Conservation (phyloP, 331 rosid genomes). For the Acacia concinna region DNA sequence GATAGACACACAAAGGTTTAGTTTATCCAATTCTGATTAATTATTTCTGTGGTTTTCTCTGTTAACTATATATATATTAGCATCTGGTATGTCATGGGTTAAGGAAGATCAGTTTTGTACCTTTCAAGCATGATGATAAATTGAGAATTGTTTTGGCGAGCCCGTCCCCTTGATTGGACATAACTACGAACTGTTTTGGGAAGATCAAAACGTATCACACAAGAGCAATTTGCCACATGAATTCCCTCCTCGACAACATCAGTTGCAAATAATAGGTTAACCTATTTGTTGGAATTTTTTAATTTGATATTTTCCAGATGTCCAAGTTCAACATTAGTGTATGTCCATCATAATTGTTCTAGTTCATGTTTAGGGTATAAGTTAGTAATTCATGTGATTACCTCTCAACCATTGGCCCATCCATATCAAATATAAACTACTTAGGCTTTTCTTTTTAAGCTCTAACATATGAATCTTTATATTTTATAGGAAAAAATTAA, state of each 20-base stretch:
- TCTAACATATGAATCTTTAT: too few relatives aligned
- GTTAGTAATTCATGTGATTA: not conserved
- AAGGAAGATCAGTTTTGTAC: conserved; percentile 37
- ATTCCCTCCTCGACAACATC: conserved; percentile 84
- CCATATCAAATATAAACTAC: not conserved
- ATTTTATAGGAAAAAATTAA: too few relatives aligned
- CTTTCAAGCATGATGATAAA: conserved; percentile 67
- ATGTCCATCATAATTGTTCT: not conserved
- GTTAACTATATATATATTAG: not conserved
- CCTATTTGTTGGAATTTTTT: conserved; percentile 29
- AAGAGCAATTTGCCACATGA: conserved; percentile 69
- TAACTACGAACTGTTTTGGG: conserved; percentile 73
- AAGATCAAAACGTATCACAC: conserved; percentile 66
- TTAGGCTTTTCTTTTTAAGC: not conserved
- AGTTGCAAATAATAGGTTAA: conserved; percentile 69
- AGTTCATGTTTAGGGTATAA: not conserved
- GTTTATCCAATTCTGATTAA: not conserved
- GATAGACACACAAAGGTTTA: not conserved
- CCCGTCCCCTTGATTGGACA: conserved; percentile 72
- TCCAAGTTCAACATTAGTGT: not conserved
- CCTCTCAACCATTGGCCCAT: not conserved
- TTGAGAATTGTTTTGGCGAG: conserved; percentile 53
- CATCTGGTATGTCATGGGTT: not conserved
- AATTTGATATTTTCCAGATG: not conserved
- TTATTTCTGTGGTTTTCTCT: not conserved